A percentile compares a stretch with the other conserved stretches of the same genome.
These are phyloP conservation scores for Annona cherimola DNA, from an alignment of 164 flowering plant species.

Conservation along the genomic window DNA sequence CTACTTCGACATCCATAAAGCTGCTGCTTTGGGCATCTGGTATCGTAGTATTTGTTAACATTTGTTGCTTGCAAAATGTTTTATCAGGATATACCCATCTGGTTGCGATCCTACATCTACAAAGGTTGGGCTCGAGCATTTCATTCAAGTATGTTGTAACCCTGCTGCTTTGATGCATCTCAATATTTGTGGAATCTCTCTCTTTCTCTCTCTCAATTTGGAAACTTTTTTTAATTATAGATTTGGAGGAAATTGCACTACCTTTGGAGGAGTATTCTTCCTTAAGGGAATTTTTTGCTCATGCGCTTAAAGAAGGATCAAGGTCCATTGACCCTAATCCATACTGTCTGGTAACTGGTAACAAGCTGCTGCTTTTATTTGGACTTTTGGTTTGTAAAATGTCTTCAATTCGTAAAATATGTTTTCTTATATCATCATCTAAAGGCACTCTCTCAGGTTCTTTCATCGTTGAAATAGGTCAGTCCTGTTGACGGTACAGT, in stretches of 20 bases:
- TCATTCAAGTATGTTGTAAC: conserved; percentile 64
- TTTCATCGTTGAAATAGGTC: conserved; percentile 36
- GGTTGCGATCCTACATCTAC: conserved; percentile 72
- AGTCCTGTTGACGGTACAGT: conserved; percentile 97
- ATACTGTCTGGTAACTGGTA: conserved; percentile 93
- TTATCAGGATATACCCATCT: conserved; percentile 66
- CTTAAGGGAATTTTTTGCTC: conserved; percentile 73
- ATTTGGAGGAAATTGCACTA: conserved; percentile 75
- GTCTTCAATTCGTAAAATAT: too few relatives aligned
- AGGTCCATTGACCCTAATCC: conserved; percentile 80
- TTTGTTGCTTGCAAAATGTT: neutral
- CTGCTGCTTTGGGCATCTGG: neutral
- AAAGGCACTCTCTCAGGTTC: neutral
- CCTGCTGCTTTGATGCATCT: neutral
- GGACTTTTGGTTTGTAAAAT: neutral
- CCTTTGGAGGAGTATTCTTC: conserved; percentile 79
- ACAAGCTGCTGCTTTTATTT: conserved; percentile 32
- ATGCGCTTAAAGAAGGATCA: conserved; percentile 70
- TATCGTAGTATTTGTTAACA: neutral
- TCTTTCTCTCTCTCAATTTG: too few relatives aligned
- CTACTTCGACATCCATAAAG: neutral
- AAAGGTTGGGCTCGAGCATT: conserved; percentile 96
- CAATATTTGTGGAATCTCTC: too few relatives aligned
- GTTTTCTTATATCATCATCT: neutral
- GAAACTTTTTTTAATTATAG: conserved; percentile 28